Evolutionary conservation across 352 stramenopile genomes (phyloP), one percentile per base, ranked within the genome.

Genomic region (Pythium utonaiense): DNA sequence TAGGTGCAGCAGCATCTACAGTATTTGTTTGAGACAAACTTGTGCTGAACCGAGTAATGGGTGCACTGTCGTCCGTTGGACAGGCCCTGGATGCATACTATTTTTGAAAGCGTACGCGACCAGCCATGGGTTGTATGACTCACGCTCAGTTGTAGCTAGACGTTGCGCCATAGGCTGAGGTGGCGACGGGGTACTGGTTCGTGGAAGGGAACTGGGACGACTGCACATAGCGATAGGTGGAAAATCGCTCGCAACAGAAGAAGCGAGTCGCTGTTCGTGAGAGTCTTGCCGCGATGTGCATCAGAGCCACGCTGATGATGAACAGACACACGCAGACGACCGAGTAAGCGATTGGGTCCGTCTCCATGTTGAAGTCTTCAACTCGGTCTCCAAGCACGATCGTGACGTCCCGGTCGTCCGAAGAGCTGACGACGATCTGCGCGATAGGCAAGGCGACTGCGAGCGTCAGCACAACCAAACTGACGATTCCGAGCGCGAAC

Each of bases 231-330:
- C 75, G 74, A 27, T 83, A 78, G 25, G 71, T 75, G 8, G 69
- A 73, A 63, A 89, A 78, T 28, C 72, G 75, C 58, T 90, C 80
- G 50, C 74, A 83, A 62, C 78, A 90, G 62, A 90, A 87, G 64
- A 90, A 88, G n/a, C 75, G 69, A 19, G 80, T 88, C 44, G 75
- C 71, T 7, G 66, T 65, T 7, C 74, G 67, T 3, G 80, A 88
- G 14, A 85, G 28, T 25, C 63, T 57, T 13, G 80, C 74, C 7
- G 69, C 61, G 13, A 80, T 40, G 24, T 86, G 73, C 69, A 88
- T 84, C 19, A 86, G 36, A 24, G 76, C 77, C 22, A 79, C 33
- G 16, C 75, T 75, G 42, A 88, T 63, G 30, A 89, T 54, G 4
- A 78, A 77, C 9, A 86, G 25, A 38, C 68, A 86, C 27, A 73